Base-by-base conservation (phyloP, 228 moss, liverwort and hornwort genomes). In the Sphagnum fallax region DNA sequence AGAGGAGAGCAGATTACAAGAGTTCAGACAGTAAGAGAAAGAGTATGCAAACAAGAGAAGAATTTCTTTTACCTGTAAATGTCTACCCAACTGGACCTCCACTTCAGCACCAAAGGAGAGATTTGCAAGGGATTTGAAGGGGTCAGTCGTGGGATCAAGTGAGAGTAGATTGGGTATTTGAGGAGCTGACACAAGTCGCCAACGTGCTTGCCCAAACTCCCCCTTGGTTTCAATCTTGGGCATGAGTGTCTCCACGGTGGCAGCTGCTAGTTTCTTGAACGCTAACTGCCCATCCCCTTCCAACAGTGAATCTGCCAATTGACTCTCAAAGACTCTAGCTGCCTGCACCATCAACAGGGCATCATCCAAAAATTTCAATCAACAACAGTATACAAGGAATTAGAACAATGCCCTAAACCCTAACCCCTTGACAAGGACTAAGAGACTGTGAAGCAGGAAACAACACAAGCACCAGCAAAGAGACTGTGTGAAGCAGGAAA, bases 41-140 rank as follows among this genome's bases (percentile, higher is more conserved):
- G 32, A 32, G 32, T 32, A 32, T 32, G 32, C 32, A 32, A 32
- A 32, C 32, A 32, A 32, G 32, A 32, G 2, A 32, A 32, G 32
- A 32, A 55, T 55, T 8, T 8, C 55, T 18, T 47, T 11, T 77
- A 98, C 98, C 94, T 98, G 98, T 57, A 98, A 76, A 83, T 89
- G 98, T 84, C 84, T 90, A 67, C 98, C 98, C 53, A 98, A 70
- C 76, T 98, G 98, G 62, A 98, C 93, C 83, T 98, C 98, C 15
- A 98, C 98, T 80, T 98, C 98, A 58, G 98, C 91, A 81, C 98
- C 98, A 52, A 98, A 93, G 6, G 93, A 98, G 62, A 98, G 92
- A 74, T 98, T 98, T 71, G 98, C 93, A 74, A 98, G 91, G 48
- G 98, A 98, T 71, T 93, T 98, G 74, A 98, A 98, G 62, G 98